Percentiles rank a stretch among this genome's conserved stretches.
Evolutionary conservation across 176 grass and related monocot genomes (phyloP).

Genomic region (Puya raimondii): DNA sequence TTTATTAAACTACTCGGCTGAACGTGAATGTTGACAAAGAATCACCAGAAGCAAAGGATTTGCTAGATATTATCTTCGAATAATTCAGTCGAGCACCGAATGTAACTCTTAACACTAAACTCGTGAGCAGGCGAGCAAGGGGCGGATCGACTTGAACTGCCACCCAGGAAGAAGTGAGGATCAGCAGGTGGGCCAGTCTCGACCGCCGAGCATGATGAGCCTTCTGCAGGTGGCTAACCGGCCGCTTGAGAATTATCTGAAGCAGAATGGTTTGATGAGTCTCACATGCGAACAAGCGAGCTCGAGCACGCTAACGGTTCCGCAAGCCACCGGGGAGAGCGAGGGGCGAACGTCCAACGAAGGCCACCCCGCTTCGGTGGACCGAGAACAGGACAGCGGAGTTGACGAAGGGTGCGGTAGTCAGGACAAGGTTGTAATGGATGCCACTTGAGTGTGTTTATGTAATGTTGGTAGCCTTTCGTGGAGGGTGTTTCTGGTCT

Average conservation of each 20-base stretch:
- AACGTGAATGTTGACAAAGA: too few species aligned
- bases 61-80: too few species aligned
- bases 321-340: constrained; percentile 30
- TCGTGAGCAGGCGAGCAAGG: constrained; percentile 25
- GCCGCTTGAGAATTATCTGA: constrained; percentile 81
- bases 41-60: too few species aligned
- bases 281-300: constrained; percentile 57
- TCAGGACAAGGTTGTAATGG: constrained; percentile 33
- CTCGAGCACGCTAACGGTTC: constrained; percentile 21
- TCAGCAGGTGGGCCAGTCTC: constrained; percentile 16
- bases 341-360: constrained; percentile 61
- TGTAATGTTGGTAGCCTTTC: neutral
- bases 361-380: constrained; percentile 19
- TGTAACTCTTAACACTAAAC: too few species aligned
- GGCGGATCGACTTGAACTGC: constrained; percentile 82
- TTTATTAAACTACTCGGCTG: too few species aligned
- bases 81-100: too few species aligned
- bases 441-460: constrained; percentile 15
- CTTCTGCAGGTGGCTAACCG: constrained; percentile 67
- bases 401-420: constrained; percentile 31
- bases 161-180: constrained; percentile 36
- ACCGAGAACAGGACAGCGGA: constrained; percentile 30
- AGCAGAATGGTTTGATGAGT: constrained; percentile 63
- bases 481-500: neutral
- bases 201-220: constrained; percentile 57